phyloP scores from a whole-genome alignment of 1,284 basidiomycete genomes.

The Afroboletus lepidellus region DNA sequence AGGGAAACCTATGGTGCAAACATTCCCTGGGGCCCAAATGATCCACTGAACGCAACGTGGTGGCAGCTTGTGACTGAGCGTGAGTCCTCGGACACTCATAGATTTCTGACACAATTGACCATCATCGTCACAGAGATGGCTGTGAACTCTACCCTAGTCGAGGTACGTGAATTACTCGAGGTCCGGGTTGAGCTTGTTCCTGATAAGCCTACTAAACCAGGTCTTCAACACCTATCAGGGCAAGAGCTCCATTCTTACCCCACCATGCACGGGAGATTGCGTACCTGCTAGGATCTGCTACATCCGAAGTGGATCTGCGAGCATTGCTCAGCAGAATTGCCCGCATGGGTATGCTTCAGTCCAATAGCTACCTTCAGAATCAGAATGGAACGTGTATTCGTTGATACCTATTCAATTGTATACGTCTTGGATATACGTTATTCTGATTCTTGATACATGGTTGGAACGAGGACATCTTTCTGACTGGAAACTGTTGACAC shows the following conservation, averaged over 20 bases:
- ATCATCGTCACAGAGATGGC: constrained; percentile 53
- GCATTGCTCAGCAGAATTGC: constrained; percentile 60
- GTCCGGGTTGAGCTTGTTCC: not conserved
- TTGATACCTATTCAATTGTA: not conserved
- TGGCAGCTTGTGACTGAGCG: constrained; percentile 81
- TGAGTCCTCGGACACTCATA: constrained; percentile 28
- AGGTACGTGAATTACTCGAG: constrained; percentile 39
- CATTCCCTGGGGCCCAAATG: constrained; percentile 62
- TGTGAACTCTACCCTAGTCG: constrained; percentile 53
- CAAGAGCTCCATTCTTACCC: constrained; percentile 57
- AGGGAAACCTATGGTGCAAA: constrained; percentile 64
- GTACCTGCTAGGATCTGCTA: constrained; percentile 74
- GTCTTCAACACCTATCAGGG: constrained; percentile 72
- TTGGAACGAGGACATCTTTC: constrained; percentile 2
- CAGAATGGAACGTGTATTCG: not conserved
- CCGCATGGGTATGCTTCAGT: constrained; percentile 64
- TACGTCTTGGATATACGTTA: constrained; percentile 9
- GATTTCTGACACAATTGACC: not conserved
- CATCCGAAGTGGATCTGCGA: constrained; percentile 69
- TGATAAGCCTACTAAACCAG: constrained; percentile 34
- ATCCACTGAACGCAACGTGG: constrained; percentile 81
- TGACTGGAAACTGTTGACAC: not conserved
- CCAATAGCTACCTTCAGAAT: constrained; percentile 37
- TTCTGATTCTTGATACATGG: constrained; percentile 20
- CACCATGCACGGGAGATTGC: constrained; percentile 62